Evolutionary conservation across 177 flowering plant species (phyloP).

Genomic region (Telopea speciosissima): DNA sequence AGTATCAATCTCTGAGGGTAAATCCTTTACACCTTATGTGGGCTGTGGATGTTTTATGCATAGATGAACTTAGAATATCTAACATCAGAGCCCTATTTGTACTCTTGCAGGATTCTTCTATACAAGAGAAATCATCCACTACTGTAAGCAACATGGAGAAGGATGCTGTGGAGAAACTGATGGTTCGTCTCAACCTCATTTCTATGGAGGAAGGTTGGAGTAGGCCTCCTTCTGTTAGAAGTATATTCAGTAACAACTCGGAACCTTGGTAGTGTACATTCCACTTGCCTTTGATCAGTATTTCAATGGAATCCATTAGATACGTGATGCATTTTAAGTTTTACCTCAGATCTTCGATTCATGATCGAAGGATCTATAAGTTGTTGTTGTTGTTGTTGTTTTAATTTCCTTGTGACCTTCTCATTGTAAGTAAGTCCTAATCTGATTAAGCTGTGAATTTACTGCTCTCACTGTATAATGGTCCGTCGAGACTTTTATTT

Average conservation of each 20-base stretch:
- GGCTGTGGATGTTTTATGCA: not conserved
- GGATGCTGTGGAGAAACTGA: constrained; percentile 58
- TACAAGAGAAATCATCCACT: constrained; percentile 14
- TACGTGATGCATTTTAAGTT: no score
- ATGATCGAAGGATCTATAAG: no score
- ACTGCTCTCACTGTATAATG: no score
- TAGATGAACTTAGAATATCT: not conserved
- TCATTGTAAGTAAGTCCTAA: no score
- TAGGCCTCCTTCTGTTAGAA: constrained; percentile 26
- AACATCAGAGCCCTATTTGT: not conserved
- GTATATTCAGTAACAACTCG: constrained; percentile 32
- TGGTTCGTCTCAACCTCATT: constrained; percentile 63
- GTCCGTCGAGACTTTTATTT: no score
- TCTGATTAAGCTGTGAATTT: no score
- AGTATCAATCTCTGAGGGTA: constrained; percentile 48
- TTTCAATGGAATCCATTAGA: no score
- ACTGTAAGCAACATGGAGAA: constrained; percentile 34
- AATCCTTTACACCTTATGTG: not conserved
- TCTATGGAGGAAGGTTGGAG: constrained; percentile 60
- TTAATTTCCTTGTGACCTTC: no score
- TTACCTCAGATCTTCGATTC: no score
- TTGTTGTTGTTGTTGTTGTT: no score
- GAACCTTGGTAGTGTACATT: no score
- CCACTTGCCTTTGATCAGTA: no score
- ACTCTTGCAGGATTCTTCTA: constrained; percentile 23